A percentile compares a stretch with the other conserved stretches of the same genome.
Evolutionary conservation across 202 grass and related monocot genomes (phyloP).

Genomic region (Thinopyrum obtusiflorum): DNA sequence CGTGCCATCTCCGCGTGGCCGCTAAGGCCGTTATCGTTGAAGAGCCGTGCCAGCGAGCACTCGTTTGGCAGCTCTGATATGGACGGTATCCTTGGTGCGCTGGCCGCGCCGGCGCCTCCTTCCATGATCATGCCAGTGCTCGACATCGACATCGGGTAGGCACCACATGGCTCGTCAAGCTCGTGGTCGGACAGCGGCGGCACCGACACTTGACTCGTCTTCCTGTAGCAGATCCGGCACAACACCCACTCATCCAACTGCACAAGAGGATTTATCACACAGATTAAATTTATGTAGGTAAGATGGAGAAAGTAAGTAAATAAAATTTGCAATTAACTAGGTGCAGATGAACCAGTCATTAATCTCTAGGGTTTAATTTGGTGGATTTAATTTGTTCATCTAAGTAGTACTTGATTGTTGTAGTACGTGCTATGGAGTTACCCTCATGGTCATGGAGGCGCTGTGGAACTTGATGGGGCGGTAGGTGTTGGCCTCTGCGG

Average conservation of each 20-base stretch:
- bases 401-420: not conserved
- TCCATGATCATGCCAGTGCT: conserved; percentile 37
- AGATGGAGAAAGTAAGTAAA: not conserved
- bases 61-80: conserved; percentile 69
- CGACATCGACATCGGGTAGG: conserved; percentile 29
- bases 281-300: no score
- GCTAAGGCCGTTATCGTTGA: conserved; percentile 37
- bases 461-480: conserved; percentile 69
- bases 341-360: conserved; percentile 16
- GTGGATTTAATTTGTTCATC: not conserved
- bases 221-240: conserved; percentile 97
- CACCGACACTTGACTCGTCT: conserved; percentile 47
- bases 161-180: conserved; percentile 39
- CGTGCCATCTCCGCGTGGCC: not conserved
- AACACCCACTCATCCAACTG: conserved; percentile 96
- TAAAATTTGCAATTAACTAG: not conserved
- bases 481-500: conserved; percentile 51
- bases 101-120: not conserved
- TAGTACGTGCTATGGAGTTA: conserved; percentile 13
- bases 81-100: conserved; percentile 57
- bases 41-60: conserved; percentile 56
- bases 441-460: conserved; percentile 78
- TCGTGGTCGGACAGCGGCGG: conserved; percentile 55
- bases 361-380: conserved; percentile 4
- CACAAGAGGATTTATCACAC: no score